phyloP scores from a whole-genome alignment of 305 asterid genomes.

The Striga hermonthica region DNA sequence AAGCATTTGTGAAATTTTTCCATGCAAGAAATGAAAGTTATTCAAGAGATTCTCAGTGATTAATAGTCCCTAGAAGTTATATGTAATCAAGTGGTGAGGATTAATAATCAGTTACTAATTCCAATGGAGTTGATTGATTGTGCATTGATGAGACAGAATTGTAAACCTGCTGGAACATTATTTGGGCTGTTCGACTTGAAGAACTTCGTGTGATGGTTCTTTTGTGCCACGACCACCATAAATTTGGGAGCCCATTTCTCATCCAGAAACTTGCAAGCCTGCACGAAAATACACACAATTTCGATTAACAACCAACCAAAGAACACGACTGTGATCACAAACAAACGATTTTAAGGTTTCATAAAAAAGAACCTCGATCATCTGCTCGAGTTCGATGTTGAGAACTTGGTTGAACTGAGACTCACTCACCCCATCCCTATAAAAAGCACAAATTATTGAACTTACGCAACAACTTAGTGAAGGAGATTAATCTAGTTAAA shows the following conservation, averaged over 20 bases:
- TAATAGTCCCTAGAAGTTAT: background rate
- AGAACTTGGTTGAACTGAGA: slow-evolving; percentile 73
- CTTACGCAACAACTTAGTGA: background rate
- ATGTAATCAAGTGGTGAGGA: background rate
- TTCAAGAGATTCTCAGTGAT: slow-evolving; percentile 29
- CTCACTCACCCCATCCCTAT: slow-evolving; percentile 75
- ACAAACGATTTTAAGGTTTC: background rate
- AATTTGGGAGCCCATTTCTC: slow-evolving; percentile 58
- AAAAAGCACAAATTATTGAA: background rate
- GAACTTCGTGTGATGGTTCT: slow-evolving; percentile 74
- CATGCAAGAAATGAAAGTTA: background rate
- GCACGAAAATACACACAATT: slow-evolving; percentile 5
- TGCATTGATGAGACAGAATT: background rate
- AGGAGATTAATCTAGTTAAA: background rate
- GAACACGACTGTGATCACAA: background rate
- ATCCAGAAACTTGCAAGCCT: slow-evolving; percentile 68
- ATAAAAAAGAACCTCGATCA: slow-evolving; percentile 42
- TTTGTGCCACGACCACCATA: slow-evolving; percentile 56
- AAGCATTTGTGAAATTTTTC: too few relatives aligned
- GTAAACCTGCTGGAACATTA: slow-evolving; percentile 68
- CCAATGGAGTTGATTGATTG: background rate
- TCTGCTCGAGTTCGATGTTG: slow-evolving; percentile 64
- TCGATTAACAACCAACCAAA: background rate
- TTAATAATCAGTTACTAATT: background rate
- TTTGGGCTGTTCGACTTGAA: slow-evolving; percentile 48